Base-by-base conservation (phyloP, 2,329 filamentous ascomycete species). In the Biscogniauxia marginata region DNA sequence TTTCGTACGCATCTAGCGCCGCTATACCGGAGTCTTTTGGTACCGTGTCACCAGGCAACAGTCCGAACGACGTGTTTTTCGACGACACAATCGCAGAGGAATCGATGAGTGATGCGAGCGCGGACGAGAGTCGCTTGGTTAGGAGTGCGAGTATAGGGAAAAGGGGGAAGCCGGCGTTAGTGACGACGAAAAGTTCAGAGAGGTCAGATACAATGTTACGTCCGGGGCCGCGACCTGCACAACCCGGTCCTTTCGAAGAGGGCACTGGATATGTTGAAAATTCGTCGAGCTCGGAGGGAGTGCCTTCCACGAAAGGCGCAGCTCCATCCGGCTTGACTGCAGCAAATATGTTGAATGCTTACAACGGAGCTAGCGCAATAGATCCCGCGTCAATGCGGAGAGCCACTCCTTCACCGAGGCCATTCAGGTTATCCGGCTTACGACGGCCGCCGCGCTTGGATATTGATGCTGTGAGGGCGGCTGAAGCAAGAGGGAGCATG, bases 401-500 rank as follows among this genome's bases (percentile, higher is more conserved):
- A 22, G 63, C 55, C 4, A 64, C 65, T n/a, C 63, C 69, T 16
- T 68, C 66, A 19, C 63, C 68, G 18, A 65, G 70, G 45, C 59
- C 72, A 0, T 79, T 72, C 61, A 81, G 75, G 18, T 63, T 84
- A 21, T 85, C 84, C 9, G 82, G 80, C 11, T 77, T 86, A 54
- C 77, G 80, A 62, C 75, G 83, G 49, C 93, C 93, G 25, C 89
- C 91, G 3, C 84, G 84, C 34, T 77, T 97, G 3, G 86, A 97
- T 68, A 88, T 97, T 21, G 87, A 93, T 67, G 90, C 90, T 3
- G 89, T 96, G 3, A 84, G 86, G 62, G 86, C 88, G 51, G 90
- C 90, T 16, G 91, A 97, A 72, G 84, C 88, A 1, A 85, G 95
- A 67, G 93, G 91, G 3, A 97, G 93, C 70, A 79, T 96, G 61